Conservation (phyloP, 2,329 filamentous ascomycete genomes). For the Trichoderma lentiforme region DNA sequence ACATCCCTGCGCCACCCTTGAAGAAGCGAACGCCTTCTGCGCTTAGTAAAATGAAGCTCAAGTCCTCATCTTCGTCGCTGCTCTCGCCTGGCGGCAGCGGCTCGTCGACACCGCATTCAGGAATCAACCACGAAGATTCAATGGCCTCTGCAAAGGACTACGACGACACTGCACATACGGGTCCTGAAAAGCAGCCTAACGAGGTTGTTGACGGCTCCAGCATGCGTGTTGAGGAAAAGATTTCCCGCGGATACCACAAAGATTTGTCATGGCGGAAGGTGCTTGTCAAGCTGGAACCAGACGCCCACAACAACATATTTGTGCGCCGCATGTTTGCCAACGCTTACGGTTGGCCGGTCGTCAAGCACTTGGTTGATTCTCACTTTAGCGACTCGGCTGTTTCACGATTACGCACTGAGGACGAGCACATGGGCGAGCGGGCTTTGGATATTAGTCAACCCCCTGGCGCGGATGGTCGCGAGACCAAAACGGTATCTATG, state of each 20-base stretch:
- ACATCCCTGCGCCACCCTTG: constrained; percentile 79
- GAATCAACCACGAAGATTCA: constrained; percentile 42
- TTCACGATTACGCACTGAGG: constrained; percentile 63
- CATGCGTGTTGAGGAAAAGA: constrained; percentile 96
- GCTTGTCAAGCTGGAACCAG: constrained; percentile 88
- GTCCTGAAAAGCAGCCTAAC: constrained; percentile 39
- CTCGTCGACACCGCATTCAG: constrained; percentile 34
- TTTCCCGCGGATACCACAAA: constrained; percentile 89
- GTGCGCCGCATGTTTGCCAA: constrained; percentile 96
- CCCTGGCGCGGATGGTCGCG: constrained; percentile 61
- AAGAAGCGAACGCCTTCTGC: constrained; percentile 50
- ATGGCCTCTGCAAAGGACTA: constrained; percentile 46
- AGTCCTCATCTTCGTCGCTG: constrained; percentile 21
- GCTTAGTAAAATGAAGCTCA: constrained; percentile 32
- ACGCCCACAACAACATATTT: constrained; percentile 98
- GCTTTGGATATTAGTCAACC: constrained; percentile 58
- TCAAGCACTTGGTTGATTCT: constrained; percentile 90
- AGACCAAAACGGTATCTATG: constrained; percentile 46
- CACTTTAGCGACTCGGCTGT: constrained; percentile 75
- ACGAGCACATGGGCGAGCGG: constrained; percentile 65
- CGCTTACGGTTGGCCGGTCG: constrained; percentile 94
- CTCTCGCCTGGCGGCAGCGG: constrained; percentile 28
- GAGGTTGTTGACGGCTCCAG: constrained; percentile 55
- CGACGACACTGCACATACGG: constrained; percentile 48
- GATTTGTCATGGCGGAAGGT: constrained; percentile 96